Conservation (phyloP, 352 stramenopile genomes). For the Phytophthora fragariae region DNA sequence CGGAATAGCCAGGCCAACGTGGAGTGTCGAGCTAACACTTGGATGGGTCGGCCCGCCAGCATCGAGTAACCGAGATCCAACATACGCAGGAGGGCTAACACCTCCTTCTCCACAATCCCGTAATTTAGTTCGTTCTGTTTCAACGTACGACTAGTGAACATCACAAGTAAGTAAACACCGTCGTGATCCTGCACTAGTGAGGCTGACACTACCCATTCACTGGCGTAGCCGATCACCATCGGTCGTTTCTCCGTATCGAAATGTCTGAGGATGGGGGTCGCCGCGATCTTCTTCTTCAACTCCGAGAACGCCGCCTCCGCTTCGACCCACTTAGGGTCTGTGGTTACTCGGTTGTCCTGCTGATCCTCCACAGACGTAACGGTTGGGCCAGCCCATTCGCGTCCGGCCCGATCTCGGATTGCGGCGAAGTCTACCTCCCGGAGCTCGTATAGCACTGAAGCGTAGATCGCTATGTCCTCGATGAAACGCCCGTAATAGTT, state of each 20-base stretch:
- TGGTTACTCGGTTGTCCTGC: too few species aligned
- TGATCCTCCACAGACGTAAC: too few species aligned
- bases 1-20: conserved; percentile 14
- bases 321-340: too few species aligned
- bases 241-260: background rate
- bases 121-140: background rate
- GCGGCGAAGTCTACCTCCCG: background rate
- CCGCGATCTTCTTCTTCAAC: background rate
- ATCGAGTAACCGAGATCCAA: background rate
- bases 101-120: background rate
- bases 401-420: too few species aligned
- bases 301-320: too few species aligned
- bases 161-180: background rate
- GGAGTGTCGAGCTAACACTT: background rate
- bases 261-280: background rate
- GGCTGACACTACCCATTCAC: background rate
- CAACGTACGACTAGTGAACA: background rate
- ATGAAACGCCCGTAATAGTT: too few species aligned
- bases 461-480: too few species aligned
- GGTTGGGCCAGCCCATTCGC: too few species aligned
- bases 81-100: background rate
- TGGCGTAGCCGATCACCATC: background rate
- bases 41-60: too few species aligned
- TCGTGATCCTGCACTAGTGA: background rate
- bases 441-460: background rate